These are phyloP conservation scores for Rhododendron vialii DNA, from an alignment of 148 eudicot genomes.

Conservation along the genomic window DNA sequence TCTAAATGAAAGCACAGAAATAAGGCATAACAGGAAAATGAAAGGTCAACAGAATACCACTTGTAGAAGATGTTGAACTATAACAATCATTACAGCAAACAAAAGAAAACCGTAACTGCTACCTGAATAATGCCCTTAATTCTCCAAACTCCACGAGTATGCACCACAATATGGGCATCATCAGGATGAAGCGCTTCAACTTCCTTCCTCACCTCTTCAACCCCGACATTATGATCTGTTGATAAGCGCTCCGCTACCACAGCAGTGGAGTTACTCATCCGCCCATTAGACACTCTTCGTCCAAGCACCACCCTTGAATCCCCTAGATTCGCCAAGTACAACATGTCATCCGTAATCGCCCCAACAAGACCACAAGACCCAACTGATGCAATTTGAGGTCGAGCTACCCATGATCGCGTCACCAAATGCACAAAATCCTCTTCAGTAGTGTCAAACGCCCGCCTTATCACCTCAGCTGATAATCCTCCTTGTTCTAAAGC, in stretches of 20 bases:
- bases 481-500: slow-evolving; percentile 31
- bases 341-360: slow-evolving; percentile 18
- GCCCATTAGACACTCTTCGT: slow-evolving; percentile 5
- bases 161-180: slow-evolving; percentile 28
- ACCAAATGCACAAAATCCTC: slow-evolving; percentile 25
- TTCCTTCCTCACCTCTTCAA: slow-evolving; percentile 36
- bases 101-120: neutral
- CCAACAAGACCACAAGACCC: slow-evolving; percentile 38
- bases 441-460: slow-evolving; percentile 30
- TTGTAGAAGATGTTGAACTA: neutral
- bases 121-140: slow-evolving; percentile 39
- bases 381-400: slow-evolving; percentile 26
- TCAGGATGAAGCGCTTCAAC: slow-evolving; percentile 35
- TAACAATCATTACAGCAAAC: neutral
- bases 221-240: slow-evolving; percentile 34
- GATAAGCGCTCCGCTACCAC: slow-evolving; percentile 31
- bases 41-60: too few species aligned
- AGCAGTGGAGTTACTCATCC: neutral
- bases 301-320: slow-evolving; percentile 38
- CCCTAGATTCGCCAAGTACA: slow-evolving; percentile 32
- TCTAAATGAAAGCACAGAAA: neutral
- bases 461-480: slow-evolving; percentile 23
- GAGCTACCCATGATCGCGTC: slow-evolving; percentile 24
- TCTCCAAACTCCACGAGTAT: slow-evolving; percentile 33
- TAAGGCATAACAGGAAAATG: too few species aligned